Evolutionary conservation across 2,329 filamentous ascomycete species (phyloP).

Genomic region (Dryadomyces quercus-mongolicae): DNA sequence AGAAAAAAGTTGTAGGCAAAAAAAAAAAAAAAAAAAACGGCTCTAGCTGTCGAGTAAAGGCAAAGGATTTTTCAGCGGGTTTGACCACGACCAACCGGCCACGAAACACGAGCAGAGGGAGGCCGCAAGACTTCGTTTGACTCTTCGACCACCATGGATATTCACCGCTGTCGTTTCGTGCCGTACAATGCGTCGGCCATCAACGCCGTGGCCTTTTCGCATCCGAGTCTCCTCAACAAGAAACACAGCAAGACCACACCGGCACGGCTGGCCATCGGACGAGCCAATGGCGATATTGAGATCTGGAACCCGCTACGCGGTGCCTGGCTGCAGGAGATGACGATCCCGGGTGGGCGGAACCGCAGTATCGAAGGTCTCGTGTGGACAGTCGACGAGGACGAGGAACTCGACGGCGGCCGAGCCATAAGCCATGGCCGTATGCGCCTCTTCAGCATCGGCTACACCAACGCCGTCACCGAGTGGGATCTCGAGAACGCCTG

Average conservation of each 20-base stretch:
- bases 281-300: conserved; percentile 91
- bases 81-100: background rate
- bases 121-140: background rate
- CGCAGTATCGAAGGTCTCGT: conserved; percentile 81
- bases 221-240: conserved; percentile 40
- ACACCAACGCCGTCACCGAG: conserved; percentile 83
- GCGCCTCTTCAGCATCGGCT: conserved; percentile 91
- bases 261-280: conserved; percentile 74
- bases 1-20: background rate
- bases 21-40: background rate
- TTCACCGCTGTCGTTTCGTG: conserved; percentile 94
- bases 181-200: conserved; percentile 85
- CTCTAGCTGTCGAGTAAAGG: too few relatives aligned
- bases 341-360: conserved; percentile 72
- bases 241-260: conserved; percentile 41
- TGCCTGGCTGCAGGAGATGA: conserved; percentile 79
- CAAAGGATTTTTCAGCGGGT: too few relatives aligned
- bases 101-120: background rate
- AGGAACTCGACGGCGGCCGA: conserved; percentile 46
- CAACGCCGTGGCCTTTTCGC: conserved; percentile 89
- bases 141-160: conserved; percentile 53
- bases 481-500: conserved; percentile 79
- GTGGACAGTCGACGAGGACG: conserved; percentile 80
- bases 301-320: conserved; percentile 87
- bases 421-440: conserved; percentile 53